These are phyloP conservation scores for Cladophialophora exuberans DNA, from an alignment of 2,329 filamentous ascomycete genomes.

Conservation along the genomic window DNA sequence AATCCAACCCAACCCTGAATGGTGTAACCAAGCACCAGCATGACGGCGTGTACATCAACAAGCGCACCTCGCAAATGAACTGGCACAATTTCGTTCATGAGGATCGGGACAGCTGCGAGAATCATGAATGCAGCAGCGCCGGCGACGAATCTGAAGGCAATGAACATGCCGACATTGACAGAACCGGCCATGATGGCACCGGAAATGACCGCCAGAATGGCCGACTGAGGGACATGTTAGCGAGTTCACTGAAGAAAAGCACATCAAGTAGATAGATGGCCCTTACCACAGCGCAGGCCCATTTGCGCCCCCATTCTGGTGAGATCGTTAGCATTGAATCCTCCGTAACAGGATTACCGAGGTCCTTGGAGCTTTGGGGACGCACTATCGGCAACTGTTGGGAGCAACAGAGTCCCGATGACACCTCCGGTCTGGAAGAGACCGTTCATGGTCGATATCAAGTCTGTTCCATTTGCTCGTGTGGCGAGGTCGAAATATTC, in stretches of 20 bases:
- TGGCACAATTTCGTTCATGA: conserved; percentile 31
- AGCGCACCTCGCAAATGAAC: conserved; percentile 26
- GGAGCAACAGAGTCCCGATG: conserved; percentile 26
- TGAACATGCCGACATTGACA: conserved; percentile 29
- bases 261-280: neutral
- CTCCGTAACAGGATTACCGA: no score
- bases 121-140: conserved; percentile 31
- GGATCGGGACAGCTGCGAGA: conserved; percentile 29
- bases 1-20: conserved; percentile 31
- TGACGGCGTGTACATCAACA: conserved; percentile 29
- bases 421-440: conserved; percentile 25
- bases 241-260: neutral
- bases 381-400: conserved; percentile 27
- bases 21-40: conserved; percentile 27
- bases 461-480: conserved; percentile 23
- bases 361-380: no score
- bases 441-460: conserved; percentile 29
- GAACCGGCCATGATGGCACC: conserved; percentile 24
- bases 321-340: no score
- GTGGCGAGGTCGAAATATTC: conserved; percentile 34
- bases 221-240: conserved; percentile 13
- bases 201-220: conserved; percentile 22
- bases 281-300: conserved; percentile 27
- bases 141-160: conserved; percentile 30
- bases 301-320: conserved; percentile 29